These are phyloP conservation scores for Blastobotrys buckinghamii DNA, from an alignment of 1,139 yeast species.

Conservation along the genomic window DNA sequence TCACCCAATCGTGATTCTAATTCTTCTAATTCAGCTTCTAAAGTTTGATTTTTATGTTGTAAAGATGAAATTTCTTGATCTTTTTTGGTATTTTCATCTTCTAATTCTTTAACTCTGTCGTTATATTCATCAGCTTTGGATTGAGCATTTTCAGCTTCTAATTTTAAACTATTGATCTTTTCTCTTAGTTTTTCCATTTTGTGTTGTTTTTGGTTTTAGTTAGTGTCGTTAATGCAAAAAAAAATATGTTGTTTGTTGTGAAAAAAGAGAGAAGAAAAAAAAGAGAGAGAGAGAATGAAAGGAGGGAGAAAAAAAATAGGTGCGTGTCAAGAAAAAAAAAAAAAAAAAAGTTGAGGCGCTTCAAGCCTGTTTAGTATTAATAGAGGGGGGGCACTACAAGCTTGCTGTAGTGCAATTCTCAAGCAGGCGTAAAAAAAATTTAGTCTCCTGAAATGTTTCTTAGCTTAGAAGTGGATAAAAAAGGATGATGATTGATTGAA, in stretches of 20 bases:
- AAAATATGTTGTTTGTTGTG: too few relatives aligned
- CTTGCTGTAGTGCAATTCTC: too few relatives aligned
- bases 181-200: conserved; percentile 47
- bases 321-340: neutral
- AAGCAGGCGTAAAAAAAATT: too few relatives aligned
- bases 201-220: neutral
- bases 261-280: neutral
- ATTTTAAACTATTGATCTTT: conserved; percentile 82
- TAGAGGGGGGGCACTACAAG: too few relatives aligned
- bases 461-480: too few relatives aligned
- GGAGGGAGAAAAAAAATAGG: neutral
- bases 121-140: conserved; percentile 88
- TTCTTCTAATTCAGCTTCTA: conserved; percentile 89
- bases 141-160: conserved; percentile 96
- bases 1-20: conserved; percentile 75
- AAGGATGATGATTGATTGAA: too few relatives aligned
- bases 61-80: conserved; percentile 93
- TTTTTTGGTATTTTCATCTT: conserved; percentile 85
- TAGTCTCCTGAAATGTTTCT: too few relatives aligned
- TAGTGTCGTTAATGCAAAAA: neutral
- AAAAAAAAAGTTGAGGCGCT: too few relatives aligned
- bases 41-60: conserved; percentile 83
- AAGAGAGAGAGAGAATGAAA: neutral
- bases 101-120: conserved; percentile 77
- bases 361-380: too few relatives aligned